Base-by-base conservation (phyloP, 495 filamentous ascomycete genomes). In the Xylaria acuta region DNA sequence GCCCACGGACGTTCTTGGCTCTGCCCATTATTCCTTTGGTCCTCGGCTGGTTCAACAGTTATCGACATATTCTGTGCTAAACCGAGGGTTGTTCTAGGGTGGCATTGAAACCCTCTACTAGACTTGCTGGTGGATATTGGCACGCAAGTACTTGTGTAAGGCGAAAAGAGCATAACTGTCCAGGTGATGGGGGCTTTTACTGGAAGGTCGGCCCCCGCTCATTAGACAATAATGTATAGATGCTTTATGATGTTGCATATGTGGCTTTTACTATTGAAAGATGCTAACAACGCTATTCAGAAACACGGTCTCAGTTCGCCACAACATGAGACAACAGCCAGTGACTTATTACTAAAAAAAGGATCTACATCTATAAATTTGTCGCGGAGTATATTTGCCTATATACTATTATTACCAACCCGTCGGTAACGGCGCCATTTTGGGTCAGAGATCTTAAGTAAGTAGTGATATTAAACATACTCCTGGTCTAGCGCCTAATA, bases 1-100 rank as follows among this genome's bases (percentile, higher is more conserved):
- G 22, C 20, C 11, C 60, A 64, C 60, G 60, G 60, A 27, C 38
- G n/a, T 64, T 64, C 60, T 64, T 64, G 60, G 60, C 60, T 64
- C 60, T 64, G 22, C 60, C 38, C 53, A 56, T 56, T 7, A 5
- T 40, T 7, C 34, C 20, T 14, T n/a, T 38, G 32, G 58, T 62
- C 14, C 34, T 40, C 36, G 34, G 58, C 27, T 25, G n/a, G 47
- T 51, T 51, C 8, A 51, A 9, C 0, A 9, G 7, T 22, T 11
- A 25, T 53, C 25, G 22, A 53, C 53, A 56, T 25, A 32, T 32
- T 14, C 16, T 25, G 53, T 18, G 14, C 27, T 18, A 32, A 56
- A 12, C 53, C 25, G 27, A 32, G 53, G 27, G 22, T 51, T n/a
- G 7, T 22, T 4, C n/a, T 25, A 12, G 25, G 25, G 32, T 22